Conservation (phyloP, 2,329 filamentous ascomycete genomes). For the Colletotrichum caudatum region DNA sequence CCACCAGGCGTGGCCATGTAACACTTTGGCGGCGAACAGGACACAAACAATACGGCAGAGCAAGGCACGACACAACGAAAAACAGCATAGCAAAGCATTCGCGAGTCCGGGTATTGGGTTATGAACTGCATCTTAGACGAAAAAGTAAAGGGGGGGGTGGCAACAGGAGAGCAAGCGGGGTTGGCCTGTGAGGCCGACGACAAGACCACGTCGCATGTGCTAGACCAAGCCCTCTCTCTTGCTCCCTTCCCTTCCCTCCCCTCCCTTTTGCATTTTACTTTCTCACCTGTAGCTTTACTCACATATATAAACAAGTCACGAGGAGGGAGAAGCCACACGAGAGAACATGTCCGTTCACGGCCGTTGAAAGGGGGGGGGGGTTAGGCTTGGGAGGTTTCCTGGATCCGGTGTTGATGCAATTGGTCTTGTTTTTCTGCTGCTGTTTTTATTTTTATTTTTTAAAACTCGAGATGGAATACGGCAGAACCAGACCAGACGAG, state of each 20-base stretch:
- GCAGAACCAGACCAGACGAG: neutral
- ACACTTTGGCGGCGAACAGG: neutral
- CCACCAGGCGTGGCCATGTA: neutral
- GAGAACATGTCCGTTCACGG: neutral
- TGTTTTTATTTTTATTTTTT: no score
- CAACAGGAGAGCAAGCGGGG: neutral
- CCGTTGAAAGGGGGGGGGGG: neutral
- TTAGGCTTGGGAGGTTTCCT: neutral
- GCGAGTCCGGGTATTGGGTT: constrained; percentile 3
- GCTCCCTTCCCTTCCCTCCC: neutral
- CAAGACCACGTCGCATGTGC: neutral
- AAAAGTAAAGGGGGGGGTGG: neutral
- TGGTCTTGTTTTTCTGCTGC: neutral
- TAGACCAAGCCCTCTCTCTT: neutral
- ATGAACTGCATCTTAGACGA: constrained; percentile 3
- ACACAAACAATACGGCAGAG: neutral
- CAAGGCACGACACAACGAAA: neutral
- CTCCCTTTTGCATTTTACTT: neutral
- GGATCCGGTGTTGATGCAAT: neutral
- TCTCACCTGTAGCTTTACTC: constrained; percentile 15
- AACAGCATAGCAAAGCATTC: constrained; percentile 21
- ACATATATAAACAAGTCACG: neutral
- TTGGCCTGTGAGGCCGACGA: neutral
- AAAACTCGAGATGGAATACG: neutral
- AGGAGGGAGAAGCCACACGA: no score